These are phyloP conservation scores for Spergularia bocconei DNA, from an alignment of 148 eudicot species.

Conservation along the genomic window DNA sequence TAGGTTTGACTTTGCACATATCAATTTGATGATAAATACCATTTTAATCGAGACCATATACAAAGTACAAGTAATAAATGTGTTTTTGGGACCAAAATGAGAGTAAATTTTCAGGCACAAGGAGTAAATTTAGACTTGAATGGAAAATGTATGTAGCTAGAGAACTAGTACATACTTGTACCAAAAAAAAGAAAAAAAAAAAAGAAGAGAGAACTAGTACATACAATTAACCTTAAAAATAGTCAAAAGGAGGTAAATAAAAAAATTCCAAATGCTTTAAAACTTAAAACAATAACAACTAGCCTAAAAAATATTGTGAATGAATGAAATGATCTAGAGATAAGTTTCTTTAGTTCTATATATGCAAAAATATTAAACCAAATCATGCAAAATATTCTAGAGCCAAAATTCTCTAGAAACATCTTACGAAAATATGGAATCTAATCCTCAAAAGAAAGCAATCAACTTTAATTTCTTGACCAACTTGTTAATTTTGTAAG, in stretches of 20 bases:
- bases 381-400: slow-evolving; percentile 14
- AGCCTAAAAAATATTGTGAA: background rate
- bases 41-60: background rate
- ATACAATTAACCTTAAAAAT: background rate
- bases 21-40: background rate
- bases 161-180: background rate
- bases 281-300: background rate
- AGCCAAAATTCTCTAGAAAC: slow-evolving; percentile 1
- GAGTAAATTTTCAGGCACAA: background rate
- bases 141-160: background rate
- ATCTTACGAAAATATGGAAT: slow-evolving; percentile 1
- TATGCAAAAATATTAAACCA: background rate
- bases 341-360: background rate
- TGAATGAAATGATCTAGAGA: background rate
- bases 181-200: too few relatives aligned
- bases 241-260: background rate
- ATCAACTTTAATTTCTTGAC: background rate
- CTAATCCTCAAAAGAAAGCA: slow-evolving; percentile 12
- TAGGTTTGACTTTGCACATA: slow-evolving; percentile 2
- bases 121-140: background rate
- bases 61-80: slow-evolving; percentile 5
- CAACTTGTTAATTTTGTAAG: background rate
- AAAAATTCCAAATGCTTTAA: background rate
- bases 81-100: background rate
- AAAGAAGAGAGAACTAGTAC: too few relatives aligned